Percentiles rank a stretch among this genome's conserved stretches.
Conservation (phyloP, 2,329 filamentous ascomycete species). For the Cordyceps cateniannulata region DNA sequence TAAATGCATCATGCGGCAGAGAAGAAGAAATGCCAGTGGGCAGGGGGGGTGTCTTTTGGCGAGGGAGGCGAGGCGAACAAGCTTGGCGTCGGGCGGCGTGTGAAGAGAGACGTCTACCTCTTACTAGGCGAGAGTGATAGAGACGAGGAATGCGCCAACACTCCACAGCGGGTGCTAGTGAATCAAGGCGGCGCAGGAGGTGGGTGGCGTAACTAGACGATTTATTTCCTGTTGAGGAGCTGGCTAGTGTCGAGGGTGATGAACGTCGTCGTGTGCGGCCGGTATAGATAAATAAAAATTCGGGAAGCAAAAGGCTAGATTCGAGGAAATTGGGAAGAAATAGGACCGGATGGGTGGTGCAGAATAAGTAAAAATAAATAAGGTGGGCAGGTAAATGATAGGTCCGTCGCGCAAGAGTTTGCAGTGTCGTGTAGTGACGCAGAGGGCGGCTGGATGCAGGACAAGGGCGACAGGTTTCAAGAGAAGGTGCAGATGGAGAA, state of each 20-base stretch:
- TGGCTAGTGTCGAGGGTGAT: not conserved
- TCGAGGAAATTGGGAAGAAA: not conserved
- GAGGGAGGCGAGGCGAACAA: not conserved
- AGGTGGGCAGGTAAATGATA: not conserved
- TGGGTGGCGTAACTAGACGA: not conserved
- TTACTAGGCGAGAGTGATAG: not conserved
- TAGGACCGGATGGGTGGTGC: not conserved
- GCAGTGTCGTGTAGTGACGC: not conserved
- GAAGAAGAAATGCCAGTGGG: not conserved
- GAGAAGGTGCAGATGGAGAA: not conserved
- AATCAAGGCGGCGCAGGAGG: constrained; percentile 13
- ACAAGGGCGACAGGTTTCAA: not conserved
- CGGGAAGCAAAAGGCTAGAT: not conserved
- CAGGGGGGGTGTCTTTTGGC: not conserved
- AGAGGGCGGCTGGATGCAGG: not conserved
- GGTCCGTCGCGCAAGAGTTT: not conserved
- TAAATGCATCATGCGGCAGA: constrained; percentile 5
- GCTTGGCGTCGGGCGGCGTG: not conserved
- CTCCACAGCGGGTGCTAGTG: constrained; percentile 14
- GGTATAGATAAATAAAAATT: not conserved
- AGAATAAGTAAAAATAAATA: not conserved
- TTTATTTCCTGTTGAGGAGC: constrained; percentile 5
- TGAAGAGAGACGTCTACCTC: no score
- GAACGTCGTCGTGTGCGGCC: no score
- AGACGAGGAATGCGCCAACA: constrained; percentile 5